Evolutionary conservation across 352 stramenopile genomes (phyloP).

Genomic region (Pythium utonaiense): DNA sequence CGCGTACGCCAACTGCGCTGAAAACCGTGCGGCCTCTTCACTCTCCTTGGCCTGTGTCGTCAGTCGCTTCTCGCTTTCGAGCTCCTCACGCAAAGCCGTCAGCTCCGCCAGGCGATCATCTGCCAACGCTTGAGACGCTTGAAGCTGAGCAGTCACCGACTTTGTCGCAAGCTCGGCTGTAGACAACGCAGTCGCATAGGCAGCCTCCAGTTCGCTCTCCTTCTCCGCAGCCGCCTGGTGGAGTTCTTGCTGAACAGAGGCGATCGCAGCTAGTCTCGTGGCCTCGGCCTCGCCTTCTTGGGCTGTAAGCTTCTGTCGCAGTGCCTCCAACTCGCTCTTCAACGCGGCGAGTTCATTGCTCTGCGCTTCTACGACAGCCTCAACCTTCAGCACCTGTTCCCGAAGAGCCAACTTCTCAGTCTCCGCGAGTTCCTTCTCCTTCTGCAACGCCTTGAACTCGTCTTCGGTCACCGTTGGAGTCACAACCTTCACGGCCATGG

Average conservation of each 20-base stretch:
- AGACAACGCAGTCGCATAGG: not conserved
- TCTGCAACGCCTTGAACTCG: constrained; percentile 22
- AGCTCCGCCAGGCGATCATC: constrained; percentile 27
- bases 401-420: constrained; percentile 37
- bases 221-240: not conserved
- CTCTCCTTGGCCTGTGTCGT: constrained; percentile 56
- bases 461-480: not conserved
- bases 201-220: not conserved
- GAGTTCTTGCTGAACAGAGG: constrained; percentile 25
- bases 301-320: constrained; percentile 31
- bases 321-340: constrained; percentile 29
- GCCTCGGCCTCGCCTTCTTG: constrained; percentile 28
- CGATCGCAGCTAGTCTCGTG: constrained; percentile 13
- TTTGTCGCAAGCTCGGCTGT: constrained; percentile 3
- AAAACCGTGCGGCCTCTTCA: constrained; percentile 65
- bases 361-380: constrained; percentile 30
- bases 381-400: constrained; percentile 29
- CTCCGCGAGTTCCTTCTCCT: constrained; percentile 42
- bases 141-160: constrained; percentile 15
- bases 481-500: not conserved
- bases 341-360: constrained; percentile 34
- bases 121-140: constrained; percentile 20
- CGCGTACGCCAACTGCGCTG: constrained; percentile 64
- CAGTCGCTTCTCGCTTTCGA: constrained; percentile 41
- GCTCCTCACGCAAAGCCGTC: constrained; percentile 31